These are phyloP conservation scores for Hysterangium stoloniferum DNA, from an alignment of 768 basidiomycete genomes.

Conservation along the genomic window DNA sequence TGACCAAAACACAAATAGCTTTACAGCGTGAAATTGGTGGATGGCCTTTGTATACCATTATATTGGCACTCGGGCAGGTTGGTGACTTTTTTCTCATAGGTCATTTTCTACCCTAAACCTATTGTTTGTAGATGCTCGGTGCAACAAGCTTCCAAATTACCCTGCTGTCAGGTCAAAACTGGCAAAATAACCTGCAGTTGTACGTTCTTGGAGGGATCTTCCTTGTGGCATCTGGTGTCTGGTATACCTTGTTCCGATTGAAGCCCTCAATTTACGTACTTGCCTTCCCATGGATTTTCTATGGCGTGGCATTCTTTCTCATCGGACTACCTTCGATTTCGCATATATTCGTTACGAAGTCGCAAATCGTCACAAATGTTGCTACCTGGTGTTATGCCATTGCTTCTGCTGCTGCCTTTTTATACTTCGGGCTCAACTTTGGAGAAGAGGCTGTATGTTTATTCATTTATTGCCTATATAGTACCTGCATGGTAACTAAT, in stretches of 20 bases:
- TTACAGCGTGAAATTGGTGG: conserved; percentile 72
- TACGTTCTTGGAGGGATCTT: conserved; percentile 91
- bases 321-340: conserved; percentile 81
- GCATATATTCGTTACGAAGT: conserved; percentile 47
- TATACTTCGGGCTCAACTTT: conserved; percentile 93
- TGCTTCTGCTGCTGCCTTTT: conserved; percentile 88
- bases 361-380: conserved; percentile 59
- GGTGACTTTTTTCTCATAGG: conserved; percentile 17
- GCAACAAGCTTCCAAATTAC: conserved; percentile 96
- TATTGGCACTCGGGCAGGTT: conserved; percentile 79
- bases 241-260: conserved; percentile 85
- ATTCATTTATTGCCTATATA: not conserved
- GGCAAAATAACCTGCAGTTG: conserved; percentile 69
- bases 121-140: conserved; percentile 55
- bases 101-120: conserved; percentile 12
- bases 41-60: conserved; percentile 89
- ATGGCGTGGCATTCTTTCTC: conserved; percentile 82
- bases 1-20: conserved; percentile 79
- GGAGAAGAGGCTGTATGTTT: conserved; percentile 83
- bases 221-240: conserved; percentile 74
- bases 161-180: conserved; percentile 79
- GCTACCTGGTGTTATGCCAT: conserved; percentile 91
- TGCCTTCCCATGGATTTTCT: conserved; percentile 86
- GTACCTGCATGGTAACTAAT: too few relatives aligned
- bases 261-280: conserved; percentile 86